A percentile compares a stretch with the other conserved stretches of the same genome.
These are phyloP conservation scores for Anthracocystis panici-leucophaei DNA, from an alignment of 1,284 basidiomycete species.

Conservation along the genomic window DNA sequence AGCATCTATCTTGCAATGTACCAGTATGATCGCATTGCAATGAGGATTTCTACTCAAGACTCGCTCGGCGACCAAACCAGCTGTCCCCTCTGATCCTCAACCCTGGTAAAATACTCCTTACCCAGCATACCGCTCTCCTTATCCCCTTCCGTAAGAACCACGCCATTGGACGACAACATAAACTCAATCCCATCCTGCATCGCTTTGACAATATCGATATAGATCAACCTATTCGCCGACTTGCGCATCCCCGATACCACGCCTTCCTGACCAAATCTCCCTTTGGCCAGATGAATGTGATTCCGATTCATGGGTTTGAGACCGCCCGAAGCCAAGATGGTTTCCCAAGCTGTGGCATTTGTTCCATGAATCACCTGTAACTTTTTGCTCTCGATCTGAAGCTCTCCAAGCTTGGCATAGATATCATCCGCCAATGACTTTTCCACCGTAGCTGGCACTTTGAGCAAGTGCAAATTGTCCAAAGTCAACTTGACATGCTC, in stretches of 20 bases:
- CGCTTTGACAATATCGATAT: conserved; percentile 79
- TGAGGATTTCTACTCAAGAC: not conserved
- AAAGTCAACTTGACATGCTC: conserved; percentile 39
- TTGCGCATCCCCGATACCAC: conserved; percentile 85
- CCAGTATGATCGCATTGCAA: not conserved
- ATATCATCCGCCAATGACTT: conserved; percentile 5
- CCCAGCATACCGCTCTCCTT: conserved; percentile 31
- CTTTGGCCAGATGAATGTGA: conserved; percentile 87
- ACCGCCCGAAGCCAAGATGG: conserved; percentile 73
- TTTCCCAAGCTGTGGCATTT: conserved; percentile 71
- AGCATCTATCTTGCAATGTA: not conserved
- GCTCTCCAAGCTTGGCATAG: conserved; percentile 11
- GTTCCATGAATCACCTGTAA: conserved; percentile 64
- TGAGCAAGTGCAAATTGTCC: conserved; percentile 46
- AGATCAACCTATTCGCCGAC: conserved; percentile 80
- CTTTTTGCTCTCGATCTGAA: not conserved
- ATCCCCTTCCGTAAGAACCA: conserved; percentile 81
- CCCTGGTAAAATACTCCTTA: conserved; percentile 41
- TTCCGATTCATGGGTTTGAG: conserved; percentile 86
- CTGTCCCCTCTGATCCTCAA: conserved; percentile 47
- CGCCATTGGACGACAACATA: conserved; percentile 82
- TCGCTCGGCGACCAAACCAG: conserved; percentile 46
- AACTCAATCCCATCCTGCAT: conserved; percentile 79
- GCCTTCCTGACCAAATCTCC: conserved; percentile 73
- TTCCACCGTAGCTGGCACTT: not conserved